A percentile compares a stretch with the other conserved stretches of the same genome.
Conservation (phyloP, 2,329 filamentous ascomycete genomes). For the Fusarium palustre region DNA sequence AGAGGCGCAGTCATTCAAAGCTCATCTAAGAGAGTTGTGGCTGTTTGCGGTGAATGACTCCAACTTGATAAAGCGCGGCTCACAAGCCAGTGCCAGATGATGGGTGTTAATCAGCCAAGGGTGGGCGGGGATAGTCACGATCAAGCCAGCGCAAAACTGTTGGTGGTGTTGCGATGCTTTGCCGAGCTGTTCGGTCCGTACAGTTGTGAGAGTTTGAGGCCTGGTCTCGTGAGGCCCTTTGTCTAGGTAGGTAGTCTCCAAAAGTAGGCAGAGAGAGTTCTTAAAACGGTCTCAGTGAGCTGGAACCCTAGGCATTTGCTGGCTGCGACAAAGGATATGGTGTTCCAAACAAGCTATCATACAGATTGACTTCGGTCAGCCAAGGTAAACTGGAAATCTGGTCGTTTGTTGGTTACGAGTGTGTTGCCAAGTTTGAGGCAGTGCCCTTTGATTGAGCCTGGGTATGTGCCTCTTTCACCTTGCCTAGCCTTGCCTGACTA, state of each 20-base stretch:
- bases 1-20: slow-evolving; percentile 23
- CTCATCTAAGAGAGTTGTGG: slow-evolving; percentile 9
- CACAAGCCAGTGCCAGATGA: slow-evolving; percentile 34
- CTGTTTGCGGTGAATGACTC: slow-evolving; percentile 33
- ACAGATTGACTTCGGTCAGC: neutral
- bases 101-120: slow-evolving; percentile 19
- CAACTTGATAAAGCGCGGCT: slow-evolving; percentile 24
- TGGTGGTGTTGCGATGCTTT: slow-evolving; percentile 13
- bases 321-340: neutral
- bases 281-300: slow-evolving; percentile 1
- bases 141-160: neutral
- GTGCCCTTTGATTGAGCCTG: slow-evolving; percentile 10
- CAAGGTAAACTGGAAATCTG: neutral
- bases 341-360: slow-evolving; percentile 7
- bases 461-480: neutral
- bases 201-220: slow-evolving; percentile 5
- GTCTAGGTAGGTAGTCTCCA: neutral
- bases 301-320: neutral
- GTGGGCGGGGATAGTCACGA: slow-evolving; percentile 26
- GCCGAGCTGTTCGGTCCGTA: neutral
- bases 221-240: slow-evolving; percentile 12
- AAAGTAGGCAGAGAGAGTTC: slow-evolving; percentile 13
- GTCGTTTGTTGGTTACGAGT: slow-evolving; percentile 12
- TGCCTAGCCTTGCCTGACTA: neutral
- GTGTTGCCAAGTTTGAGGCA: slow-evolving; percentile 17